Conservation (phyloP, 768 basidiomycete genomes). For the Amanita pallidorosea region DNA sequence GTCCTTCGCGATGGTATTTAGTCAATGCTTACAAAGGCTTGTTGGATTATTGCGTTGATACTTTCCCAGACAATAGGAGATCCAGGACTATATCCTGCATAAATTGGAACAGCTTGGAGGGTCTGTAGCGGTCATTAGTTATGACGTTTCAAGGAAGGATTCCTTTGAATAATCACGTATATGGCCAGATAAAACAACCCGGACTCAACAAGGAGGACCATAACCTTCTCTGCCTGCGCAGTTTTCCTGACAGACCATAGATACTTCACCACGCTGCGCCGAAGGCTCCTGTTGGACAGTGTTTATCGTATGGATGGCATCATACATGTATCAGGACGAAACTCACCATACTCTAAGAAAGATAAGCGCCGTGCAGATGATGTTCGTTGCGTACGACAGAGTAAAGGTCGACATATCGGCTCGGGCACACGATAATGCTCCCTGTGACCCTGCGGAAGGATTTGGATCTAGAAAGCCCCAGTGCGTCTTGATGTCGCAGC, state of each 20-base stretch:
- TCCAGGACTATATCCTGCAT: constrained; percentile 13
- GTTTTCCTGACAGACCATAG: constrained; percentile 13
- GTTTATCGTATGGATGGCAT: background rate
- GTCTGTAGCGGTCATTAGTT: constrained; percentile 9
- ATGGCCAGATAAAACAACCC: constrained; percentile 17
- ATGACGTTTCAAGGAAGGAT: background rate
- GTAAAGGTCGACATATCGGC: constrained; percentile 18
- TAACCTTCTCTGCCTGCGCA: constrained; percentile 17
- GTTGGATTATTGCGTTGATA: constrained; percentile 19
- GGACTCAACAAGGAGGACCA: constrained; percentile 18
- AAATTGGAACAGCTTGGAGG: constrained; percentile 20
- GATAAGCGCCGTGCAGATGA: constrained; percentile 18
- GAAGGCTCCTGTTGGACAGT: constrained; percentile 11
- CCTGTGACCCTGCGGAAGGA: constrained; percentile 17
- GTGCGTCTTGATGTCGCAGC: constrained; percentile 16
- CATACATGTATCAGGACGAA: background rate
- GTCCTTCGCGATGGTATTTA: background rate
- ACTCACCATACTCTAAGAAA: constrained; percentile 17
- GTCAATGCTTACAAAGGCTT: constrained; percentile 13
- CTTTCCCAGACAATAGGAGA: constrained; percentile 15
- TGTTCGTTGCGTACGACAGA: constrained; percentile 18
- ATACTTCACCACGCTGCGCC: constrained; percentile 14
- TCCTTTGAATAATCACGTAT: constrained; percentile 11
- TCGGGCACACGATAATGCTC: constrained; percentile 14
- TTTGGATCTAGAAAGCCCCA: constrained; percentile 15